Base-by-base conservation (phyloP, 75 land plant species). In the Isoetes taiwanensis region DNA sequence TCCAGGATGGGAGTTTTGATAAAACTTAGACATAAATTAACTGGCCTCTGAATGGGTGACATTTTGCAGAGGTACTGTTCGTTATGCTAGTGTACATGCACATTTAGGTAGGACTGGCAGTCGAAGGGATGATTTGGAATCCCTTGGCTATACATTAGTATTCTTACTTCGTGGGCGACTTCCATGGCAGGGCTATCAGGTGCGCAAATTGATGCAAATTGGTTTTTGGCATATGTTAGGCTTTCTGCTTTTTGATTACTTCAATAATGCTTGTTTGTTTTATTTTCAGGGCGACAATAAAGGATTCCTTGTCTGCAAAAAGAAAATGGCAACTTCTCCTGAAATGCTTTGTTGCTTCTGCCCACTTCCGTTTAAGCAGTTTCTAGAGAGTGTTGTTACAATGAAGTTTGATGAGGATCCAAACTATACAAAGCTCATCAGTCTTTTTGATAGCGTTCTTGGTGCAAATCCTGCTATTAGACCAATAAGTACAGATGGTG, bases 41-140 rank as follows among this genome's bases (percentile, higher is more conserved):
- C 3, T 5, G 2, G 3, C 9, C 19, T 20, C 19, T 19, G 19
- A 16, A 3, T 20, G 19, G 4, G 19, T 41, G 33, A 32, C 54
- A 17, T 52, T 52, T 20, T 58, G n/a, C 65, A 67, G 76, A 50
- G 76, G 71, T 62, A 73, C 71, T 14, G 66, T 73, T n/a, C 57
- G 76, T 10, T 73, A 73, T 67, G 76, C 76, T 28, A 73, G 76
- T 67, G 71, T 67, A 11, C 76, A 73, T 67, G 76, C 76, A 37
- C 76, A 67, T 37, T 30, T 73, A 24, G 76, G 76, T 43, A 70
- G 71, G 26, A 73, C 76, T 28, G 71, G 65, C 8, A 73, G 71
- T 41, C 55, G 76, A 30, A 66, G 73, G 41, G 73, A 70, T 58
- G 73, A 70, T 32, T 42, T 70, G 52, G 73, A 70, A 27, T 70